phyloP scores from a whole-genome alignment of 208 protist species.

The Leishmania tropica region DNA sequence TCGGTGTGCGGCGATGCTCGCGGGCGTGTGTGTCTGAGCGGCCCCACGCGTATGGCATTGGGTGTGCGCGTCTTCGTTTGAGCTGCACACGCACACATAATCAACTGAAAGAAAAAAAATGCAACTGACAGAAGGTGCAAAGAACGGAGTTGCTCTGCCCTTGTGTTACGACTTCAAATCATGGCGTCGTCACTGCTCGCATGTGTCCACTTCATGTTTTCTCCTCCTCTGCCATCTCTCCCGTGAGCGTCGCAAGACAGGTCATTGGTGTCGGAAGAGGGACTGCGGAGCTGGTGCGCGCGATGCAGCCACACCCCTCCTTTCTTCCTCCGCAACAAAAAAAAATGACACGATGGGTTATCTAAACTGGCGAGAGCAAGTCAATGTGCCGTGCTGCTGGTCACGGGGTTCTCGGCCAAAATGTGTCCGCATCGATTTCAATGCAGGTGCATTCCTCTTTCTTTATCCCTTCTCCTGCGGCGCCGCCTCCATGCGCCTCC shows the following conservation, averaged over 20 bases:
- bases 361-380: neutral
- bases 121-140: neutral
- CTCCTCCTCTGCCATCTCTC: neutral
- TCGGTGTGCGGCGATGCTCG: neutral
- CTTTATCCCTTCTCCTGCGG: neutral
- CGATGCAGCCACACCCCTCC: neutral
- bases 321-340: no score
- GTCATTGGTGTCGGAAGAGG: neutral
- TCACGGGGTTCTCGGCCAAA: neutral
- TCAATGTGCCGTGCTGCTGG: neutral
- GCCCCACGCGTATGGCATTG: neutral
- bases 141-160: neutral
- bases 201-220: neutral
- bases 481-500: neutral
- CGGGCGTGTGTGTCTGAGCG: neutral
- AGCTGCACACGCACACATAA: neutral
- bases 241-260: neutral
- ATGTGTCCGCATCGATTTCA: neutral
- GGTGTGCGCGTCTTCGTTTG: no score
- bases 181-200: neutral
- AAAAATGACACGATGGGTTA: neutral
- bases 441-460: neutral
- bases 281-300: neutral
- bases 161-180: neutral
- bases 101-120: neutral